Percentiles rank a stretch among this genome's conserved stretches.
These are phyloP conservation scores for Stentor coeruleus DNA, from an alignment of 73 alveolate genomes.

Conservation along the genomic window DNA sequence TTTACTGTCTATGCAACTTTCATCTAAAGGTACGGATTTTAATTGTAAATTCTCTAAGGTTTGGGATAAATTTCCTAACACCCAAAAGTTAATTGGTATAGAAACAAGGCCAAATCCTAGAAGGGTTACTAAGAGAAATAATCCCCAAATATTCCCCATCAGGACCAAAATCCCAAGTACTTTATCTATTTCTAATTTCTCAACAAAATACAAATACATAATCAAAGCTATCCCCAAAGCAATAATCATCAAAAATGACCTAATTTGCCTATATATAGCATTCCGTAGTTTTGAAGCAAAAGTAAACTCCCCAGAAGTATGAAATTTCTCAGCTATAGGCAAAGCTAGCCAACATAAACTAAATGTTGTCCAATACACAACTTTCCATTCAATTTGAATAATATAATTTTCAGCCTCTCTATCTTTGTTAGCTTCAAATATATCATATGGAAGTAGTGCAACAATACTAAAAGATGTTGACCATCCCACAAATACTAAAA, in stretches of 20 bases:
- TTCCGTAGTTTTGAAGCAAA: neutral
- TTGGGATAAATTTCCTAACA: neutral
- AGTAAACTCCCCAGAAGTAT: conserved; percentile 24
- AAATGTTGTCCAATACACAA: conserved; percentile 21
- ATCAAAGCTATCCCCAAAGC: neutral
- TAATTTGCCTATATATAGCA: neutral
- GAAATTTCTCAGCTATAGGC: neutral
- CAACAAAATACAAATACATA: conserved; percentile 2
- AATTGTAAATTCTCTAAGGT: neutral
- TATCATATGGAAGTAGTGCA: conserved; percentile 8
- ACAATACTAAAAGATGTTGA: neutral
- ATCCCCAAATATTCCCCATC: conserved; percentile 18
- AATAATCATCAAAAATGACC: neutral
- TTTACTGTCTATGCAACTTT: neutral
- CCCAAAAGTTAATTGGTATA: neutral
- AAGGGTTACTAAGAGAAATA: neutral
- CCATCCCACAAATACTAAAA: conserved; percentile 27
- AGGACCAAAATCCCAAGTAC: conserved; percentile 14
- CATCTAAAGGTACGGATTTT: conserved; percentile 2
- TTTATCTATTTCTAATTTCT: neutral
- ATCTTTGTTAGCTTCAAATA: neutral
- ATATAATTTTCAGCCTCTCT: neutral
- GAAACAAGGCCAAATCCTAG: conserved; percentile 29
- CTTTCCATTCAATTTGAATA: conserved; percentile 3
- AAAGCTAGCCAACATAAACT: conserved; percentile 21